Conservation (phyloP, 768 basidiomycete genomes). For the Leccinellum rugosiceps region DNA sequence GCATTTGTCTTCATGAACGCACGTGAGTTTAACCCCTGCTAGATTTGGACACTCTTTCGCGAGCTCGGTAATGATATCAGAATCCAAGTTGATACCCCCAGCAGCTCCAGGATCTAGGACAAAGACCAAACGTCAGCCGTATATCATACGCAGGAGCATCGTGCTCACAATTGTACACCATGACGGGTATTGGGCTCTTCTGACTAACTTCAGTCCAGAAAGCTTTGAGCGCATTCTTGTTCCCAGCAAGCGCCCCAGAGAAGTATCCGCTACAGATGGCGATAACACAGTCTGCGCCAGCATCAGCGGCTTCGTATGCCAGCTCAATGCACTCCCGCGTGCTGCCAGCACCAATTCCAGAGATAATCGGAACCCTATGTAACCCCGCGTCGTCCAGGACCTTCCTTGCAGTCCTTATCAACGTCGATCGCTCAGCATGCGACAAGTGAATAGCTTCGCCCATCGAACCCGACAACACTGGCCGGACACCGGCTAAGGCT, state of each 20-base stretch:
- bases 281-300: slow-evolving; percentile 85
- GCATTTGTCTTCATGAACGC: slow-evolving; percentile 28
- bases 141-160: not conserved
- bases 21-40: slow-evolving; percentile 88
- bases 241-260: slow-evolving; percentile 63
- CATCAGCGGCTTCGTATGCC: slow-evolving; percentile 70
- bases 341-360: slow-evolving; percentile 80
- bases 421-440: slow-evolving; percentile 58
- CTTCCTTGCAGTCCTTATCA: slow-evolving; percentile 66
- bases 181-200: slow-evolving; percentile 81
- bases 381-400: slow-evolving; percentile 69
- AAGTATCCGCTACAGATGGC: slow-evolving; percentile 88
- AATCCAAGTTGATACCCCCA: slow-evolving; percentile 89
- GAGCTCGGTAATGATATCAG: slow-evolving; percentile 79
- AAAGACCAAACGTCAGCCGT: not conserved
- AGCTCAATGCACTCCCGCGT: slow-evolving; percentile 80
- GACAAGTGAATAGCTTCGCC: slow-evolving; percentile 79
- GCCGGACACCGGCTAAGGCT: slow-evolving; percentile 65
- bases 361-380: slow-evolving; percentile 61
- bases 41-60: slow-evolving; percentile 75
- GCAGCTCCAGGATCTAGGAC: slow-evolving; percentile 78
- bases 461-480: slow-evolving; percentile 79
- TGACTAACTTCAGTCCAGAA: slow-evolving; percentile 76
- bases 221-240: slow-evolving; percentile 67
- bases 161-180: slow-evolving; percentile 81